phyloP scores from a whole-genome alignment of 768 basidiomycete species.

The Austroboletus eburneus region DNA sequence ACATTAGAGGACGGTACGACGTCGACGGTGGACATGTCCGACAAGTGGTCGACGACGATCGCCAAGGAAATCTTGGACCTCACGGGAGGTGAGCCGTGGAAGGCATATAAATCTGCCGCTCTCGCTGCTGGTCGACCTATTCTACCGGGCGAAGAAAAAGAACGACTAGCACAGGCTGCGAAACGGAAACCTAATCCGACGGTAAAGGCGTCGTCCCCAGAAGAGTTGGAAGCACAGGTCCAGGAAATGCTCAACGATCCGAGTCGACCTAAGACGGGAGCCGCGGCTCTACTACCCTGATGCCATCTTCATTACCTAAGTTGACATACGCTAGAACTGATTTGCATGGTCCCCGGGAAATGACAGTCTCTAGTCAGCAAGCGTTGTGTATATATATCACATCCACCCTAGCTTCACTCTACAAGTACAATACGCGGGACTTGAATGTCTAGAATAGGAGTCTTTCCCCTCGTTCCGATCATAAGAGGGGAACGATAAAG shows the following conservation, averaged over 20 bases:
- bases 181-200: slow-evolving; percentile 7
- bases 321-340: too few relatives aligned
- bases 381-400: too few relatives aligned
- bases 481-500: background rate
- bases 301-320: background rate
- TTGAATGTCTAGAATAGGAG: background rate
- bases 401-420: too few relatives aligned
- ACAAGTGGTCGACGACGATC: slow-evolving; percentile 68
- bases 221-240: slow-evolving; percentile 23
- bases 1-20: slow-evolving; percentile 51
- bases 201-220: slow-evolving; percentile 10
- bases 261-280: slow-evolving; percentile 34
- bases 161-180: slow-evolving; percentile 15
- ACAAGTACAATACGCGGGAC: too few relatives aligned
- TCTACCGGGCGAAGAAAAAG: slow-evolving; percentile 41
- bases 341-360: too few relatives aligned
- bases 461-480: background rate
- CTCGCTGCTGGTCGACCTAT: slow-evolving; percentile 45
- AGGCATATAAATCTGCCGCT: slow-evolving; percentile 47
- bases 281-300: slow-evolving; percentile 38
- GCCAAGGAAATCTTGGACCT: slow-evolving; percentile 66
- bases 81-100: slow-evolving; percentile 59
- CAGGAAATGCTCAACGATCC: slow-evolving; percentile 29
- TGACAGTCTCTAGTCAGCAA: too few relatives aligned
- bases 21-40: slow-evolving; percentile 49